Evolutionary conservation across 2,329 filamentous ascomycete species (phyloP).

Genomic region (Drechslera avenae): DNA sequence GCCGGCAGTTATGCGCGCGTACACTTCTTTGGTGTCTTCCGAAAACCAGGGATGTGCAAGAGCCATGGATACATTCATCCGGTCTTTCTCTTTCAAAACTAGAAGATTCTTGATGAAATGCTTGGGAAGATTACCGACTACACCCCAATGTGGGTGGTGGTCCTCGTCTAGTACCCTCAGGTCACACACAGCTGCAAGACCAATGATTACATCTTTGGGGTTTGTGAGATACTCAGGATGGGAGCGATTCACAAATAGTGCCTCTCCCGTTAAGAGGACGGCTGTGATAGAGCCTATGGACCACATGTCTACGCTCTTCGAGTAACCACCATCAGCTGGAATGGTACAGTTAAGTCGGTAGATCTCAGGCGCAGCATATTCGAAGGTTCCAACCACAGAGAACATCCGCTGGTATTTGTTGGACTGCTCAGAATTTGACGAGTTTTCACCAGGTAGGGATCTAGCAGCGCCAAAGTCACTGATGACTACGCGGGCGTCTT

Average conservation of each 20-base stretch:
- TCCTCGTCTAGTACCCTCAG: constrained; percentile 52
- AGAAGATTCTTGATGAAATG: constrained; percentile 61
- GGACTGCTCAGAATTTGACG: background rate
- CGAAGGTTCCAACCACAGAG: constrained; percentile 60
- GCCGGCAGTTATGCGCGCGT: constrained; percentile 54
- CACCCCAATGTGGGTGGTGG: constrained; percentile 49
- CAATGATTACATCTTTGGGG: constrained; percentile 35
- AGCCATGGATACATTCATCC: constrained; percentile 61
- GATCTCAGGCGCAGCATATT: constrained; percentile 62
- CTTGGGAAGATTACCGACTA: constrained; percentile 53
- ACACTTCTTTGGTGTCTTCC: constrained; percentile 56
- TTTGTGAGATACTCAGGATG: constrained; percentile 36
- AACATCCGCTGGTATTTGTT: constrained; percentile 54
- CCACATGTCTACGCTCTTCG: constrained; percentile 66
- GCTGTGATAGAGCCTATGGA: constrained; percentile 62
- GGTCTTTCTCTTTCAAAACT: constrained; percentile 54
- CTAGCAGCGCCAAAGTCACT: constrained; percentile 66
- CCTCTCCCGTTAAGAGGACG: constrained; percentile 57
- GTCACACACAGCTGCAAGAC: constrained; percentile 49
- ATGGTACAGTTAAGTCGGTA: constrained; percentile 36
- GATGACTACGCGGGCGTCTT: constrained; percentile 60
- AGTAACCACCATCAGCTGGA: constrained; percentile 54
- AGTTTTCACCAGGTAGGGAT: constrained; percentile 33
- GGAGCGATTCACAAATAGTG: constrained; percentile 51
- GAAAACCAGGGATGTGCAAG: constrained; percentile 63